phyloP scores from a whole-genome alignment of 371 early-diverging fungal genomes.

The Syncephalis plumigaleata region DNA sequence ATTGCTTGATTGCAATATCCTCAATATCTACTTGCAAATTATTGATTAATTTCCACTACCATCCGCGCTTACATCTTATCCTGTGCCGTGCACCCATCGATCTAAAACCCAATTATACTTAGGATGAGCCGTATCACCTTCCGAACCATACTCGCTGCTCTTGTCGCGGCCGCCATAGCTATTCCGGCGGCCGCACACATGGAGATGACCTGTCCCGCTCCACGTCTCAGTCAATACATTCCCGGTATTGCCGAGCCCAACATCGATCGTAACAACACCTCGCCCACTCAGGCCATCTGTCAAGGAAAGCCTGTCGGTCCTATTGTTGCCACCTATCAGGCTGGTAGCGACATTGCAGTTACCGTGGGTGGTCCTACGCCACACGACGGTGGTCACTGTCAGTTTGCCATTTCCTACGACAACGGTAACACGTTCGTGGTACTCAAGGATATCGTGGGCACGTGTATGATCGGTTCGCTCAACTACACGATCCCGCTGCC shows the following conservation, averaged over 20 bases:
- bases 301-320: constrained; percentile 5
- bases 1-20: too few relatives aligned
- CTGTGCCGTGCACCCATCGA: too few relatives aligned
- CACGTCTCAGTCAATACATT: constrained; percentile 10
- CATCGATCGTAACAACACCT: constrained; percentile 8
- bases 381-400: constrained; percentile 47
- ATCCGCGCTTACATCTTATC: too few relatives aligned
- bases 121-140: too few relatives aligned
- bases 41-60: too few relatives aligned
- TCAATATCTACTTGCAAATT: too few relatives aligned
- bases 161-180: not conserved
- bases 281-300: constrained; percentile 10
- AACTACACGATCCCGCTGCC: constrained; percentile 29
- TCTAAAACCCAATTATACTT: too few relatives aligned
- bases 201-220: constrained; percentile 13
- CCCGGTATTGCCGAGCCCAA: not conserved
- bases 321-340: constrained; percentile 6
- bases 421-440: constrained; percentile 39
- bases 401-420: constrained; percentile 46
- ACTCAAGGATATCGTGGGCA: constrained; percentile 23
- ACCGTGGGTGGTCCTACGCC: constrained; percentile 7
- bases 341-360: constrained; percentile 13
- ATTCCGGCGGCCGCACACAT: constrained; percentile 11
- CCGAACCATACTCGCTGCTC: not conserved
- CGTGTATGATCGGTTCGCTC: constrained; percentile 10